Base-by-base conservation (phyloP, 2,329 filamentous ascomycete species). In the Fusarium burgessii region DNA sequence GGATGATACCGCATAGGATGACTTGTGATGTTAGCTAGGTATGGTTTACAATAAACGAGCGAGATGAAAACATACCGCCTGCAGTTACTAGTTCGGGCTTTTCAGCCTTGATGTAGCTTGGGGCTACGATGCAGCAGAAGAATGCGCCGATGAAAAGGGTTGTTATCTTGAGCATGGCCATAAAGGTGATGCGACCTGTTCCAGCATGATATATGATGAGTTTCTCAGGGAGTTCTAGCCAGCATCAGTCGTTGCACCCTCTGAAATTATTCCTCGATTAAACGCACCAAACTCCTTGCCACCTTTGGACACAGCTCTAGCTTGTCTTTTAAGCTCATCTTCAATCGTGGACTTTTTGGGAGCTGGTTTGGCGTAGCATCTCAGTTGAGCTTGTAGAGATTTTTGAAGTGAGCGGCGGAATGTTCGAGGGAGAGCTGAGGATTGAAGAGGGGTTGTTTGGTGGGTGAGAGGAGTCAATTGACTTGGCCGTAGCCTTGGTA, bases 131-230 rank as follows among this genome's bases (percentile, higher is more conserved):
- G 55, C 91, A 80, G 70, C 85, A 86, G 74, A 93, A 93, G 72
- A 92, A 89, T 25, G 85, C 86, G 60, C 91, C 91, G 41, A 92
- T 80, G 66, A 94, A 88, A 42, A 96, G 85, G 6, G 91, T 91
- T 2, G 90, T 90, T 60, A 95, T 82, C 75, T 94, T 93, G 68
- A 93, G 79, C 76, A 90, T 88, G 51, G 91, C 92, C 47, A 95
- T 81, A 71, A 92, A 91, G 10, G 90, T 88, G 33, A 88, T 91
- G 62, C 88, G 86, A 12, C 86, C 86, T 1, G 89, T 91, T 56
- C 93, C 92, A 57, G 90, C 90, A 81, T 94, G 92, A 80, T 93
- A 97, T 68, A 97, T 87, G 72, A 94, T 85, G 32, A 95, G 77
- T 17, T 83, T 83, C 69, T 89, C 85, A 1, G 89, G 88, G 63